Evolutionary conservation across 1,139 yeast species (phyloP).

Genomic region (Scheffersomyces cryptocercus): DNA sequence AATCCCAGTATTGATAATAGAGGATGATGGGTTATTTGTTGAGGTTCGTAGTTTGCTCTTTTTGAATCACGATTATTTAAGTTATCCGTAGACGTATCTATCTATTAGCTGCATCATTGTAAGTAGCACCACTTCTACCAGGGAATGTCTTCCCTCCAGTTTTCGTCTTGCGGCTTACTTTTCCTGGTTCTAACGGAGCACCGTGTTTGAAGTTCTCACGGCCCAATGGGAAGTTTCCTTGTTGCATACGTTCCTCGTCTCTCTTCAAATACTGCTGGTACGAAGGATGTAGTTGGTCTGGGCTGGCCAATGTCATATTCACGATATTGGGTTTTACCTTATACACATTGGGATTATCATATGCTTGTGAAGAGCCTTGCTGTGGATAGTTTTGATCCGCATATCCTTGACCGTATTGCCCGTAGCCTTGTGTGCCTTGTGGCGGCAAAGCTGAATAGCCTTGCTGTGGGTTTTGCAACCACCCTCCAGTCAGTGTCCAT

Average conservation of each 20-base stretch:
- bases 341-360: slow-evolving; percentile 23
- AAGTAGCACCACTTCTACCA: slow-evolving; percentile 41
- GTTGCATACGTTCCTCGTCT: slow-evolving; percentile 34
- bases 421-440: neutral
- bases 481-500: neutral
- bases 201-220: slow-evolving; percentile 29
- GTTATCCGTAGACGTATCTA: slow-evolving; percentile 5
- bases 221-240: slow-evolving; percentile 35
- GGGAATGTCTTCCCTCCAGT: slow-evolving; percentile 39
- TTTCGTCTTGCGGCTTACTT: slow-evolving; percentile 18
- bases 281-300: slow-evolving; percentile 39
- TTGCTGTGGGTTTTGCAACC: slow-evolving; percentile 1
- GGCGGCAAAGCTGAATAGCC: slow-evolving; percentile 1
- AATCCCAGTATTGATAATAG: too few relatives aligned
- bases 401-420: neutral
- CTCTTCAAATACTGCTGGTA: slow-evolving; percentile 34
- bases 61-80: too few relatives aligned
- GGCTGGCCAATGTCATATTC: slow-evolving; percentile 37
- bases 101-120: slow-evolving; percentile 39
- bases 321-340: slow-evolving; percentile 37
- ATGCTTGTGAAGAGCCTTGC: neutral
- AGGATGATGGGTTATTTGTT: too few relatives aligned
- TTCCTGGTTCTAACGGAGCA: slow-evolving; percentile 38
- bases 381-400: neutral
- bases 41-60: too few relatives aligned